phyloP scores from a whole-genome alignment of 192 early-diverging fungal genomes.

The Allomyces arbusculus region DNA sequence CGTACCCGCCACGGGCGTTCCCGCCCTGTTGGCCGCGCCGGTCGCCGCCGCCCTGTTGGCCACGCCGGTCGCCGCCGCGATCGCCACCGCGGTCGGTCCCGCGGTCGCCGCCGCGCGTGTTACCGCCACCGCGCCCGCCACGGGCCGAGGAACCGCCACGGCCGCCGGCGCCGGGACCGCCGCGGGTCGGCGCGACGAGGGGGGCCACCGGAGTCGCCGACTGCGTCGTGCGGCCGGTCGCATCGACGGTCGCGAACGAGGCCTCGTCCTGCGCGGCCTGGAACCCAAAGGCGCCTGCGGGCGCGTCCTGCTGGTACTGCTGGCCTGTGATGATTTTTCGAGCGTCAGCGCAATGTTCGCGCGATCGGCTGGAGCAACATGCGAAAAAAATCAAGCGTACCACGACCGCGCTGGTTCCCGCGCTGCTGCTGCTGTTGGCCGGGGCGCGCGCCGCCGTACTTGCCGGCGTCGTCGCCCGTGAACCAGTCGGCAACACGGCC shows the following conservation, averaged over 20 bases:
- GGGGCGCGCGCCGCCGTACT: background rate
- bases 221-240: conserved; percentile 9
- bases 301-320: conserved; percentile 58
- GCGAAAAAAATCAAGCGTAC: background rate
- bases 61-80: conserved; percentile 17
- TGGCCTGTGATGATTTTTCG: no score
- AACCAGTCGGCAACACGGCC: conserved; percentile 91
- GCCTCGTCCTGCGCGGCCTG: conserved; percentile 77
- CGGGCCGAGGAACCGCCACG: conserved; percentile 16
- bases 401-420: conserved; percentile 3
- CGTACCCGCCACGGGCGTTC: conserved; percentile 15
- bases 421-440: conserved; percentile 8
- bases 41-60: conserved; percentile 12
- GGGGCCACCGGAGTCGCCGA: conserved; percentile 16
- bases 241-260: conserved; percentile 84
- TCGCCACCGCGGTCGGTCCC: conserved; percentile 8
- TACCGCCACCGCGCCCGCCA: conserved; percentile 17
- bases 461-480: conserved; percentile 28
- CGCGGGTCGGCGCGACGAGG: conserved; percentile 14
- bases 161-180: conserved; percentile 3
- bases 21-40: conserved; percentile 6
- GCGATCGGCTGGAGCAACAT: no score
- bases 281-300: conserved; percentile 70
- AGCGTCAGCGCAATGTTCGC: no score
- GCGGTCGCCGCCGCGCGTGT: conserved; percentile 13